Percentiles rank a stretch among this genome's conserved stretches.
Conservation (phyloP, 495 filamentous ascomycete species). For the Monascus purpureus region DNA sequence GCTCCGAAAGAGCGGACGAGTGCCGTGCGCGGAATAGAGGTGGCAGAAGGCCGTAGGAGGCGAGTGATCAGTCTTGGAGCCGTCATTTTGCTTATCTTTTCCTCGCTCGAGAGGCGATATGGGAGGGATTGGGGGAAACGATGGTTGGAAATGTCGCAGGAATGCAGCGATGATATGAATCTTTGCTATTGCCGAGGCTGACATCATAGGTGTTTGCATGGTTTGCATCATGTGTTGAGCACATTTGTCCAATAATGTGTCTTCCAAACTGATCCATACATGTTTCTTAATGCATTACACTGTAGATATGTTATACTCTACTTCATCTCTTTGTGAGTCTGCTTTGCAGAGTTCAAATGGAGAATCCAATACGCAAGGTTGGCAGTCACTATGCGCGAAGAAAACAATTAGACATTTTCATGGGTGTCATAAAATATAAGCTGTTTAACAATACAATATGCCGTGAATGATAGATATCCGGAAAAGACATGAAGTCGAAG, state of each 20-base stretch:
- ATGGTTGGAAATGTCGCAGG: not conserved
- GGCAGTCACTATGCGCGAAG: too few relatives aligned
- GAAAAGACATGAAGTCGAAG: constrained; percentile 16
- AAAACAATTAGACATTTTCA: too few relatives aligned
- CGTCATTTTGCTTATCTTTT: constrained; percentile 19
- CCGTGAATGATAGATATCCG: constrained; percentile 9
- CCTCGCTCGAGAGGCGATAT: not conserved
- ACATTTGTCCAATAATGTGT: too few relatives aligned
- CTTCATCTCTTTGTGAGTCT: too few relatives aligned
- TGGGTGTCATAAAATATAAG: constrained; percentile 27
- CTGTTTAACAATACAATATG: constrained; percentile 24
- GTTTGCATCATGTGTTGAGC: too few relatives aligned
- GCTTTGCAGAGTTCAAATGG: too few relatives aligned
- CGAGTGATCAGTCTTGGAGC: constrained; percentile 20
- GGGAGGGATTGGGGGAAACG: not conserved
- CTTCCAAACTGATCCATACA: too few relatives aligned
- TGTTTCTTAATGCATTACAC: too few relatives aligned
- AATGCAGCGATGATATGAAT: constrained; percentile 7
- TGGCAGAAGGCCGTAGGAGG: constrained; percentile 16
- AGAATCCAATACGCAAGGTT: too few relatives aligned
- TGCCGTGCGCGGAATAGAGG: constrained; percentile 9
- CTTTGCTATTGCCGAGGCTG: constrained; percentile 16
- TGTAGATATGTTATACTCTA: too few relatives aligned
- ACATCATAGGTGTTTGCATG: constrained; percentile 30
- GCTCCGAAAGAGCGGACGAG: constrained; percentile 21